Percentiles rank a stretch among this genome's conserved stretches.
These are phyloP conservation scores for Dianthus caryophyllus DNA, from an alignment of 148 eudicot genomes.

Conservation along the genomic window DNA sequence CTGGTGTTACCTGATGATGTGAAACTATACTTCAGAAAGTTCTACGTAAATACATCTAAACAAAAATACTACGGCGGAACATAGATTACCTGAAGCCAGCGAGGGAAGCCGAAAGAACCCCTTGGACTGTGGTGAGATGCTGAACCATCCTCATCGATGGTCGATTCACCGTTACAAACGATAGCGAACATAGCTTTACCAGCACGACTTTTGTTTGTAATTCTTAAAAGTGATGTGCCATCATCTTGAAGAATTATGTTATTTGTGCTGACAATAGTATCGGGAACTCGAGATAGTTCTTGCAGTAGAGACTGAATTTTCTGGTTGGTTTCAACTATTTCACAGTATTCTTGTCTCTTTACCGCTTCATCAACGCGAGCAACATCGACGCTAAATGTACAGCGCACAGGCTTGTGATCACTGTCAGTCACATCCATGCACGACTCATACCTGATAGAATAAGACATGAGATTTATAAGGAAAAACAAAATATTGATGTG, in stretches of 20 bases:
- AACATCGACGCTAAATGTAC: constrained; percentile 69
- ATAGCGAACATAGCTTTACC: constrained; percentile 60
- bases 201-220: constrained; percentile 62
- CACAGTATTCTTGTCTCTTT: constrained; percentile 83
- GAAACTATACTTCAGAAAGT: constrained; percentile 12
- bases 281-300: constrained; percentile 64
- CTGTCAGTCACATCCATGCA: constrained; percentile 99
- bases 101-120: constrained; percentile 91
- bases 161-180: constrained; percentile 72
- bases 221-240: constrained; percentile 67
- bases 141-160: constrained; percentile 55
- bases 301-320: constrained; percentile 43
- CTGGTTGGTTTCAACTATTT: constrained; percentile 62
- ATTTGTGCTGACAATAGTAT: constrained; percentile 82
- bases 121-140: constrained; percentile 66
- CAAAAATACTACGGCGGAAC: background rate
- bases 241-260: constrained; percentile 84
- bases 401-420: constrained; percentile 98
- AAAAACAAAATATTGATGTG: background rate
- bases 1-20: constrained; percentile 66
- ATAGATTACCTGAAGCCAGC: constrained; percentile 79
- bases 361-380: constrained; percentile 82
- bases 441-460: constrained; percentile 67
- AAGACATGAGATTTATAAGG: background rate
- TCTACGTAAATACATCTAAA: too few relatives aligned